These are phyloP conservation scores for Petrea volubilis DNA, from an alignment of 257 asterid species.

Conservation along the genomic window DNA sequence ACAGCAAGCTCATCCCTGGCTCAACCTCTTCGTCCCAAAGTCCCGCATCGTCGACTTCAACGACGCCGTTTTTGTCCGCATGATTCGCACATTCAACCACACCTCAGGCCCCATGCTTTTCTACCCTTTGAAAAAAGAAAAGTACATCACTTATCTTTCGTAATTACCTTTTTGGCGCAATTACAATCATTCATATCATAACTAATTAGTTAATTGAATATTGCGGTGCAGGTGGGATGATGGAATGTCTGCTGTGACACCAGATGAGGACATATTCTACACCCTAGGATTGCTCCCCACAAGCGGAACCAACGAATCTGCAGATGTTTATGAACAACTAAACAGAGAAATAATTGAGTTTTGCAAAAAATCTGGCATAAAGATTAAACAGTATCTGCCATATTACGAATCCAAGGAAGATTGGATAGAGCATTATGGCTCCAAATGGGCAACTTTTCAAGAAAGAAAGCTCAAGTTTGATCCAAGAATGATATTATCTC, in stretches of 20 bases:
- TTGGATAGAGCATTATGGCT: slow-evolving; percentile 42
- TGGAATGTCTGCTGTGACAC: slow-evolving; percentile 36
- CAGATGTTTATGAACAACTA: slow-evolving; percentile 22
- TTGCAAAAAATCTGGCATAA: slow-evolving; percentile 27
- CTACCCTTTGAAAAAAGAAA: slow-evolving; percentile 48
- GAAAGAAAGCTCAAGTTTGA: slow-evolving; percentile 31
- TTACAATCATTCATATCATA: too few relatives aligned
- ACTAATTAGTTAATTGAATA: too few relatives aligned
- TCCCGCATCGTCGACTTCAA: slow-evolving; percentile 46
- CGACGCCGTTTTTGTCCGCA: slow-evolving; percentile 46
- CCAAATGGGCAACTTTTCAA: slow-evolving; percentile 38
- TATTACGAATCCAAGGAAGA: slow-evolving; percentile 29
- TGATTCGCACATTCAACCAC: slow-evolving; percentile 36
- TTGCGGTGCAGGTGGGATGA: slow-evolving; percentile 31
- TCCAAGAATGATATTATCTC: slow-evolving; percentile 38
- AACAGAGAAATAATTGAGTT: slow-evolving; percentile 30
- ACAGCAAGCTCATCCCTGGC: slow-evolving; percentile 66
- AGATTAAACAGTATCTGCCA: slow-evolving; percentile 41
- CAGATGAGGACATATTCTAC: slow-evolving; percentile 45
- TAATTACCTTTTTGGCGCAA: background rate
- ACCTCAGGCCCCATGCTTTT: slow-evolving; percentile 57
- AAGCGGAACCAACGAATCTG: slow-evolving; percentile 18
- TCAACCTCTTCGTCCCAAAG: slow-evolving; percentile 52
- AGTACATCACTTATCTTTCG: slow-evolving; percentile 17
- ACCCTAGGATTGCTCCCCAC: slow-evolving; percentile 32